Conservation (phyloP, 768 basidiomycete species). For the Tylopilus subfusipes region DNA sequence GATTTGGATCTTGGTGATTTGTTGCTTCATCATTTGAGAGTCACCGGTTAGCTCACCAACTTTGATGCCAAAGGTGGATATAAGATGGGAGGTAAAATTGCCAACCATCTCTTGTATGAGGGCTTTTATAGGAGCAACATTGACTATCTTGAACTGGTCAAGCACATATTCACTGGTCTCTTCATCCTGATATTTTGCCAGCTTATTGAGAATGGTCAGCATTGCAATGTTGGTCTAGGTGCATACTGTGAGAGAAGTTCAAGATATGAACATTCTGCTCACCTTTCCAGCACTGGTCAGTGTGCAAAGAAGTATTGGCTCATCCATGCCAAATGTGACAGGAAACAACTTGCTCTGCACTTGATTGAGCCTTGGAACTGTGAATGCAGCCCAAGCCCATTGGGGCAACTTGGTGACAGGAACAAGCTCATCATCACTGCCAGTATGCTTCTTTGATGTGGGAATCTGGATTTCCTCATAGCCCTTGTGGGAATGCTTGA, state of each 20-base stretch:
- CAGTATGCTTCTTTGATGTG: constrained; percentile 75
- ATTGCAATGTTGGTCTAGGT: constrained; percentile 94
- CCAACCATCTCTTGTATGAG: constrained; percentile 99
- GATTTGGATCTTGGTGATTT: constrained; percentile 95
- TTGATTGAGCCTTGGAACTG: constrained; percentile 76
- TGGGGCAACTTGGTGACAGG: constrained; percentile 68
- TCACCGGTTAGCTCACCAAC: constrained; percentile 97
- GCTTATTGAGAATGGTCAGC: constrained; percentile 88
- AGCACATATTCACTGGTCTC: constrained; percentile 77
- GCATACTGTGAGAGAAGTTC: constrained; percentile 11
- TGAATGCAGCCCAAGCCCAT: constrained; percentile 89
- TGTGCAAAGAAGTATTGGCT: constrained; percentile 92
- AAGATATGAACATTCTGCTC: constrained; percentile 17
- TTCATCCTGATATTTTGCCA: constrained; percentile 83
- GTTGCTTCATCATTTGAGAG: constrained; percentile 95
- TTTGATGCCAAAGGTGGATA: constrained; percentile 61
- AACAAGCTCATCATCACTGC: constrained; percentile 63
- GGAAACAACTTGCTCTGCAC: constrained; percentile 94
- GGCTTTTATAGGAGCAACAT: constrained; percentile 99
- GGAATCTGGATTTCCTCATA: constrained; percentile 98
- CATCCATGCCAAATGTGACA: constrained; percentile 90
- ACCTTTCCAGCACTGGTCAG: constrained; percentile 99
- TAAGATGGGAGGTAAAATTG: constrained; percentile 80
- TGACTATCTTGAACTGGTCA: constrained; percentile 92
- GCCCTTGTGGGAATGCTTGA: constrained; percentile 94